Percentiles rank a stretch among this genome's conserved stretches.
Conservation (phyloP, 352 stramenopile genomes). For the Bremia lactucae region DNA sequence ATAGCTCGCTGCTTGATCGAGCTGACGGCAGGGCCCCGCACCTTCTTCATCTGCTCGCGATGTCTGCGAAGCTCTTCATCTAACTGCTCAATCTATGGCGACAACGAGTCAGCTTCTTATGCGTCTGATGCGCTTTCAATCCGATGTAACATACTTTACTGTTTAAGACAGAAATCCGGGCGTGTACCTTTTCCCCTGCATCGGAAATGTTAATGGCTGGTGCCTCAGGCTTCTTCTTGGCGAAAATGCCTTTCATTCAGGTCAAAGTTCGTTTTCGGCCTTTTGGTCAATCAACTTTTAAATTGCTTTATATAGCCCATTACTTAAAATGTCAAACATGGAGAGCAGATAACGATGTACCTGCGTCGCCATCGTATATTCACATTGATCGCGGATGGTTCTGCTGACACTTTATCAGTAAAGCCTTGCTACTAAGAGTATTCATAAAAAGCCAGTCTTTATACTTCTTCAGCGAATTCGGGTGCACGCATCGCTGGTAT, state of each 20-base stretch:
- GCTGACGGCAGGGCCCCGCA: conserved; percentile 51
- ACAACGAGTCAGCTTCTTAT: not conserved
- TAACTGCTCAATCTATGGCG: conserved; percentile 57
- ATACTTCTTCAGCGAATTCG: conserved; percentile 31
- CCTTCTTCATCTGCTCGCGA: conserved; percentile 76
- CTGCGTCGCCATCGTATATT: no score
- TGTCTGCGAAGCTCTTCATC: conserved; percentile 78
- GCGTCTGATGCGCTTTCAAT: not conserved
- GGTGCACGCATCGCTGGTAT: not conserved
- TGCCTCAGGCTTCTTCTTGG: conserved; percentile 68
- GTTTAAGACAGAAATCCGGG: conserved; percentile 62
- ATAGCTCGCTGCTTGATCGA: conserved; percentile 76
- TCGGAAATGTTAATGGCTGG: conserved; percentile 68
- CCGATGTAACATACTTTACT: conserved; percentile 41
- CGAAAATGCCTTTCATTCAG: conserved; percentile 82
- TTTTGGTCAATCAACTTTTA: no score
- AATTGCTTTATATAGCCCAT: no score
- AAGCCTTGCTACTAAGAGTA: no score
- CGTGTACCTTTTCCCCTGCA: conserved; percentile 67
- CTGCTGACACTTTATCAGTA: no score
- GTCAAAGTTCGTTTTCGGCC: no score
- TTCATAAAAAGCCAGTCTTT: no score
- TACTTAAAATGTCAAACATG: no score
- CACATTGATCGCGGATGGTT: no score
- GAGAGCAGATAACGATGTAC: no score